phyloP scores from a whole-genome alignment of 768 basidiomycete species.

The Panaeolus cyanescens region DNA sequence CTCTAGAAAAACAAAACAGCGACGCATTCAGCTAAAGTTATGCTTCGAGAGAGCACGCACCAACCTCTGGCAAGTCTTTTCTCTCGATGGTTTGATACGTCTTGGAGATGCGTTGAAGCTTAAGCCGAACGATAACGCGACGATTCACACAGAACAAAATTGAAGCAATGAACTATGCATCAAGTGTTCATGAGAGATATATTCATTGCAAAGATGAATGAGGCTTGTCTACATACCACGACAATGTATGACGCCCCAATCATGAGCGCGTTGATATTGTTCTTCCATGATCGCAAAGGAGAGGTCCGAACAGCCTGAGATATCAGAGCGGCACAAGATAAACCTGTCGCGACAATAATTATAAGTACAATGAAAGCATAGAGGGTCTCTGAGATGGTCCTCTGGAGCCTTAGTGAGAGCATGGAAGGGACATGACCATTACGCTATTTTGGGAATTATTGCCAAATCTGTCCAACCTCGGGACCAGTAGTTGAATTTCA shows the following conservation, averaged over 20 bases:
- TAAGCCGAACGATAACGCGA: constrained; percentile 63
- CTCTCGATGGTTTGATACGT: constrained; percentile 51
- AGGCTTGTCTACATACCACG: constrained; percentile 49
- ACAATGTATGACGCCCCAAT: constrained; percentile 72
- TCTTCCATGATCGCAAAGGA: constrained; percentile 49
- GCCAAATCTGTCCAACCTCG: neutral
- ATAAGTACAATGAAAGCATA: constrained; percentile 56
- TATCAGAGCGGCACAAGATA: constrained; percentile 67
- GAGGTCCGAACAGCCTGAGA: constrained; percentile 74
- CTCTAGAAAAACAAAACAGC: constrained; percentile 37
- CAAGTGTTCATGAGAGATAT: neutral
- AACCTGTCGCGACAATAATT: constrained; percentile 52
- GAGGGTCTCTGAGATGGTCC: constrained; percentile 53
- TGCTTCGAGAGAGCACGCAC: constrained; percentile 16
- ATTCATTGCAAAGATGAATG: neutral
- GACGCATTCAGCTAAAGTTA: neutral
- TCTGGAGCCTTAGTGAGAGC: constrained; percentile 43
- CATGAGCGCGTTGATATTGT: constrained; percentile 69
- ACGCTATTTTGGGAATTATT: constrained; percentile 5
- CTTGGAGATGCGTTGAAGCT: constrained; percentile 69
- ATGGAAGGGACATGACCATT: constrained; percentile 23
- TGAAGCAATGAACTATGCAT: constrained; percentile 53
- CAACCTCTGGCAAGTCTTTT: constrained; percentile 63
- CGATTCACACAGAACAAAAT: constrained; percentile 68
- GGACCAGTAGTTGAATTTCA: too few species aligned